Conservation (phyloP, 2,329 filamentous ascomycete genomes). For the Fusarium foetens region DNA sequence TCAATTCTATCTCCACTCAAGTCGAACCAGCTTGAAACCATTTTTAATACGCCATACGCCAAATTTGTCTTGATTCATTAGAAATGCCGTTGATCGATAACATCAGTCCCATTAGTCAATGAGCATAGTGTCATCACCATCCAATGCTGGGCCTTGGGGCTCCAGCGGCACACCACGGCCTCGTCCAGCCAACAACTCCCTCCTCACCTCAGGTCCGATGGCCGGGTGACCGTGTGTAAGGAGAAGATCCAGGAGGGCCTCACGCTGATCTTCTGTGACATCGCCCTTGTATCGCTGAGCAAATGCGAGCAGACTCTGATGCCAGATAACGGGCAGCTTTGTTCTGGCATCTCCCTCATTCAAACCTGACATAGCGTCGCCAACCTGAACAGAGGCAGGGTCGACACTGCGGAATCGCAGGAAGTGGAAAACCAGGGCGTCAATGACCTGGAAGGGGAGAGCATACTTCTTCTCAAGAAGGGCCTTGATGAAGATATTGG, state of each 20-base stretch:
- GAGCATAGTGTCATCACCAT: conserved; percentile 94
- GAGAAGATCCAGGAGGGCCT: conserved; percentile 88
- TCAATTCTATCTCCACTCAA: conserved; percentile 39
- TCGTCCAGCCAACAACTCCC: conserved; percentile 87
- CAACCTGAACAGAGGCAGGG: conserved; percentile 62
- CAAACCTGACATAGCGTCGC: conserved; percentile 64
- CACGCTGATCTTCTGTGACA: conserved; percentile 93
- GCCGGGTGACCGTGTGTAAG: conserved; percentile 84
- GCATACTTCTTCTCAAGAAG: conserved; percentile 98
- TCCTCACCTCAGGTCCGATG: conserved; percentile 90
- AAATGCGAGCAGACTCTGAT: conserved; percentile 92
- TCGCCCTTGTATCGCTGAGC: conserved; percentile 95
- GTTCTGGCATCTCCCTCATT: conserved; percentile 61
- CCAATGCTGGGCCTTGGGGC: conserved; percentile 62
- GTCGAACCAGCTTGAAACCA: conserved; percentile 37
- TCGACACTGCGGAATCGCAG: conserved; percentile 83
- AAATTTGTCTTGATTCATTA: conserved; percentile 41
- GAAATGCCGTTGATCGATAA: conserved; percentile 19
- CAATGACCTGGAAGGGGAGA: conserved; percentile 92
- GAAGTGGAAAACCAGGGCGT: conserved; percentile 96
- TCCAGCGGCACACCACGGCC: conserved; percentile 79
- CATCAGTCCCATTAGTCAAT: conserved; percentile 60
- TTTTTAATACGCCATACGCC: conserved; percentile 44
- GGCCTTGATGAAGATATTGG: conserved; percentile 94
- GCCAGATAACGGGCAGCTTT: conserved; percentile 93